Evolutionary conservation across 2,329 filamentous ascomycete genomes (phyloP).

Genomic region (Didymella pinodella): DNA sequence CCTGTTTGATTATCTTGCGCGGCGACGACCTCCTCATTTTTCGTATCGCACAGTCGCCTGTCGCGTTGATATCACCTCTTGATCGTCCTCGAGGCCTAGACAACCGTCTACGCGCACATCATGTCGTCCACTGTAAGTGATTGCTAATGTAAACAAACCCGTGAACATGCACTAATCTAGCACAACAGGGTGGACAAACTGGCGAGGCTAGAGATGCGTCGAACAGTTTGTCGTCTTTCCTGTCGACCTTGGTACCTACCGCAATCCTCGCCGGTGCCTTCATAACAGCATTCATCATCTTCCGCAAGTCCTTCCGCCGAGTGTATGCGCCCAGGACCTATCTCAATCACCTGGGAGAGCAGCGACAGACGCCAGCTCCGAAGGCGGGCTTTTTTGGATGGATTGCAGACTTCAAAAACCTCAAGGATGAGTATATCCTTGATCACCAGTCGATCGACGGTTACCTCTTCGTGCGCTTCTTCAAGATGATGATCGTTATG

Average conservation of each 20-base stretch:
- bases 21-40: conserved; percentile 21
- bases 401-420: conserved; percentile 57
- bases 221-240: conserved; percentile 57
- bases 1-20: conserved; percentile 31
- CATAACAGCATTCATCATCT: conserved; percentile 52
- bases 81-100: conserved; percentile 17
- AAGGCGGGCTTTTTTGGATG: conserved; percentile 60
- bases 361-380: conserved; percentile 58
- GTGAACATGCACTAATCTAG: conserved; percentile 5
- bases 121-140: conserved; percentile 37
- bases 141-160: conserved; percentile 2
- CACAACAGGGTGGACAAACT: conserved; percentile 33
- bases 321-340: conserved; percentile 59
- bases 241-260: conserved; percentile 47
- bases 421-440: conserved; percentile 56
- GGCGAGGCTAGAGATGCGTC: conserved; percentile 43
- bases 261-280: conserved; percentile 42
- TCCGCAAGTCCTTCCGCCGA: conserved; percentile 54
- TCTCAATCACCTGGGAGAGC: conserved; percentile 52
- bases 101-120: conserved; percentile 23
- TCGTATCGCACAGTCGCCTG: conserved; percentile 14
- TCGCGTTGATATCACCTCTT: conserved; percentile 11
- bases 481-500: conserved; percentile 55
- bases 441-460: conserved; percentile 60
- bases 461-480: conserved; percentile 58